Conservation (phyloP, 768 basidiomycete species). For the Xerocomus spinulosus region DNA sequence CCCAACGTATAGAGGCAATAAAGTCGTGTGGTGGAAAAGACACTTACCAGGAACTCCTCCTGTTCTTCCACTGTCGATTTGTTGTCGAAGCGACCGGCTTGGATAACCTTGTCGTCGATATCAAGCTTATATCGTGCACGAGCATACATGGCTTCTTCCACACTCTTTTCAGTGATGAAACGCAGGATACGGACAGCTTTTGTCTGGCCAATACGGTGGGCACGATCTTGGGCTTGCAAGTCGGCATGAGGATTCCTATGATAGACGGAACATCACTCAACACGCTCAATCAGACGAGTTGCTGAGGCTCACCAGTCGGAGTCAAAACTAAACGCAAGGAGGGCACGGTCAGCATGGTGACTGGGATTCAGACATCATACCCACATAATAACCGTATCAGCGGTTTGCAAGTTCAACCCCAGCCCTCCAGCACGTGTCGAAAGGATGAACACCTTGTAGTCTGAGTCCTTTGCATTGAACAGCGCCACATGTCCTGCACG, state of each 20-base stretch:
- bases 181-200: constrained; percentile 95
- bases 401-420: constrained; percentile 92
- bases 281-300: neutral
- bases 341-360: constrained; percentile 7
- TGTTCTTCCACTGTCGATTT: constrained; percentile 98
- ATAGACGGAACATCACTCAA: constrained; percentile 2
- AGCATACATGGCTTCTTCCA: constrained; percentile 97
- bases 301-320: constrained; percentile 53
- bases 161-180: constrained; percentile 96
- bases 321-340: constrained; percentile 53
- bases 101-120: constrained; percentile 99
- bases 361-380: constrained; percentile 25
- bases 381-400: constrained; percentile 93
- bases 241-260: constrained; percentile 95
- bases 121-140: constrained; percentile 94
- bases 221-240: constrained; percentile 98
- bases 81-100: constrained; percentile 98
- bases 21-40: neutral
- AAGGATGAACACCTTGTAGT: constrained; percentile 87
- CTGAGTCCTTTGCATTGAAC: constrained; percentile 88
- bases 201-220: constrained; percentile 99
- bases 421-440: constrained; percentile 93
- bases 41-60: constrained; percentile 82
- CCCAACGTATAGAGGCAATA: constrained; percentile 1
- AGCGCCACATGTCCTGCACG: constrained; percentile 80